Conservation (phyloP, 2,329 filamentous ascomycete species). For the Periconia sp. region DNA sequence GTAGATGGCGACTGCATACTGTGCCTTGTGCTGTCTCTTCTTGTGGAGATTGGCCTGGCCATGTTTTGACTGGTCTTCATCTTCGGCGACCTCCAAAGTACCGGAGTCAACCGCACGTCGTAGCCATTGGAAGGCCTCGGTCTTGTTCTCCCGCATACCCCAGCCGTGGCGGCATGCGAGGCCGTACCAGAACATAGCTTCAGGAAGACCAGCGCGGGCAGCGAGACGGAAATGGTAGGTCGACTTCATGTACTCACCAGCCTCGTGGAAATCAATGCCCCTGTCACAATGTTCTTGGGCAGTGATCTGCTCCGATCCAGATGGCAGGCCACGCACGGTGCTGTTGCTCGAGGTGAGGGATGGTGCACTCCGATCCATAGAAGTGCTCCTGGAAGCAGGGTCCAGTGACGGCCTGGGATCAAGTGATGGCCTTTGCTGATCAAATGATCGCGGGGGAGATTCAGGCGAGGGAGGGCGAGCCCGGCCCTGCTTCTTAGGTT, state of each 20-base stretch:
- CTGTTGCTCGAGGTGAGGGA: constrained; percentile 52
- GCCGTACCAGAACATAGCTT: constrained; percentile 94
- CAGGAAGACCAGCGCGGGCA: constrained; percentile 83
- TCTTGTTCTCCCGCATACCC: constrained; percentile 93
- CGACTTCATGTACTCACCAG: constrained; percentile 86
- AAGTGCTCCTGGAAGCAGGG: constrained; percentile 19
- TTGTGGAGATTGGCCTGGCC: constrained; percentile 72
- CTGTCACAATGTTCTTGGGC: constrained; percentile 89
- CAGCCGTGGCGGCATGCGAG: constrained; percentile 95
- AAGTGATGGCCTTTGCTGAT: constrained; percentile 27
- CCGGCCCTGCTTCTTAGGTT: constrained; percentile 38
- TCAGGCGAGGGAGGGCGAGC: constrained; percentile 46
- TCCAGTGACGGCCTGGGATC: constrained; percentile 25
- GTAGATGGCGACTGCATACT: constrained; percentile 95
- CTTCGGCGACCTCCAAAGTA: constrained; percentile 80
- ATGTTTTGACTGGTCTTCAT: constrained; percentile 69
- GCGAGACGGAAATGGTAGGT: constrained; percentile 95
- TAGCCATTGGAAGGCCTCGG: constrained; percentile 90
- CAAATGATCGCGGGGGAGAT: constrained; percentile 46
- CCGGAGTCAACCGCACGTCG: constrained; percentile 87
- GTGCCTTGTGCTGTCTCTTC: constrained; percentile 83
- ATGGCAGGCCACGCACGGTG: constrained; percentile 54
- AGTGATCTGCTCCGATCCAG: constrained; percentile 67
- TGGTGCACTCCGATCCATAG: constrained; percentile 32
- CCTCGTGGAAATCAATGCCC: constrained; percentile 88